Evolutionary conservation across 2,329 filamentous ascomycete genomes (phyloP).

Genomic region (Aaosphaeria arxii): DNA sequence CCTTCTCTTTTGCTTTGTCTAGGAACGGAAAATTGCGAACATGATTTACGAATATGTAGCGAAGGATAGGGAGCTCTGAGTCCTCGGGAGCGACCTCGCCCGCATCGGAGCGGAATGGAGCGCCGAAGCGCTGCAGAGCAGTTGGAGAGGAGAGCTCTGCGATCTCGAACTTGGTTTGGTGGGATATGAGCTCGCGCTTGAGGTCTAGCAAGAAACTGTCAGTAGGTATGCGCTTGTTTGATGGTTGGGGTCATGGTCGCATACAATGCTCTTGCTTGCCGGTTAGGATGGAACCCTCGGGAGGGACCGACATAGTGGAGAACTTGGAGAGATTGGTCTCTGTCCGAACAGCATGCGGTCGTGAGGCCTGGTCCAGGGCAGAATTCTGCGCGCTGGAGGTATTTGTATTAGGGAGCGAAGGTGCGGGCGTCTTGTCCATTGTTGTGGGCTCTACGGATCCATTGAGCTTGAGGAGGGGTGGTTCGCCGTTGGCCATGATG

Average conservation of each 20-base stretch:
- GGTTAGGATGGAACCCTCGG: constrained; percentile 66
- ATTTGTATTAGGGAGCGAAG: background rate
- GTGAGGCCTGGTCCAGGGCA: constrained; percentile 4
- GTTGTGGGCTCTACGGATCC: constrained; percentile 26
- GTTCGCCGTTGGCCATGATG: constrained; percentile 24
- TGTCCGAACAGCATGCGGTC: constrained; percentile 19
- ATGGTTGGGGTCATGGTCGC: background rate
- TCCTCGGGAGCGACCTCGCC: constrained; percentile 92
- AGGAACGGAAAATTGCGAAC: constrained; percentile 97
- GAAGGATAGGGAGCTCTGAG: constrained; percentile 86
- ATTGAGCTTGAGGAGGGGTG: constrained; percentile 32
- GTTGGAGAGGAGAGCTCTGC: constrained; percentile 91
- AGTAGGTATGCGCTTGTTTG: background rate
- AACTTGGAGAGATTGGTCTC: constrained; percentile 35
- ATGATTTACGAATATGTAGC: constrained; percentile 98
- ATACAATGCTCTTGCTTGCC: constrained; percentile 97
- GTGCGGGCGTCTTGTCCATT: background rate
- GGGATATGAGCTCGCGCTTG: constrained; percentile 88
- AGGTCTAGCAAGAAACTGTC: constrained; percentile 60
- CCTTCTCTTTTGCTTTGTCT: constrained; percentile 94
- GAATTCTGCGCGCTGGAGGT: constrained; percentile 1
- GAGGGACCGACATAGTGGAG: constrained; percentile 47
- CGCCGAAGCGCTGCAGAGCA: constrained; percentile 89
- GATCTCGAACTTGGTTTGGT: constrained; percentile 89
- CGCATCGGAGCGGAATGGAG: constrained; percentile 87